Evolutionary conservation across 495 filamentous ascomycete species (phyloP).

Genomic region (Hyaloscypha variabilis): DNA sequence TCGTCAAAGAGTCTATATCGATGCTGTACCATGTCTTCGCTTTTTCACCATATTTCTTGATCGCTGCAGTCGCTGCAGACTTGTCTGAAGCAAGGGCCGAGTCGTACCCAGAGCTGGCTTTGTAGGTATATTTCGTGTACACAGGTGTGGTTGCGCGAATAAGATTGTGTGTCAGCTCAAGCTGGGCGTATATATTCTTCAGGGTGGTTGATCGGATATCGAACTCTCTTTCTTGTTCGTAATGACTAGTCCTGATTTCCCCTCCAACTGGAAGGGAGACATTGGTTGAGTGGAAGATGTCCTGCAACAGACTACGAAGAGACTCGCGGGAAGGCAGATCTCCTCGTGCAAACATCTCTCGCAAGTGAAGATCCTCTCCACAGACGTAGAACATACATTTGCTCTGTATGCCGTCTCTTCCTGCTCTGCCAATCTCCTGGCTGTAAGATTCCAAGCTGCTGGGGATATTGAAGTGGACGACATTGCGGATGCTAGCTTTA

Average conservation of each 20-base stretch:
- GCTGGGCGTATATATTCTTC: conserved; percentile 30
- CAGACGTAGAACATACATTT: conserved; percentile 58
- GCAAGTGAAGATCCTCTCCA: conserved; percentile 49
- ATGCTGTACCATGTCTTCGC: conserved; percentile 40
- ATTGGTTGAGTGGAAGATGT: conserved; percentile 42
- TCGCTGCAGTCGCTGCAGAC: conserved; percentile 37
- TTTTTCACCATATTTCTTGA: conserved; percentile 36
- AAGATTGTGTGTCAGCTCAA: conserved; percentile 49
- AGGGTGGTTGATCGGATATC: conserved; percentile 41
- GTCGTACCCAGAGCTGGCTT: conserved; percentile 33
- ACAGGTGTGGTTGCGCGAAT: conserved; percentile 58
- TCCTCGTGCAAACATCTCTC: conserved; percentile 57
- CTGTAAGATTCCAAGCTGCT: conserved; percentile 60
- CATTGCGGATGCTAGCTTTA: conserved; percentile 59
- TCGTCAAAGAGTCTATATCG: conserved; percentile 40
- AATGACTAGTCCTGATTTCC: conserved; percentile 46
- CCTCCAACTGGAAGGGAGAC: conserved; percentile 36
- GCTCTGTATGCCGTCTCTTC: conserved; percentile 53
- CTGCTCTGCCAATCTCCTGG: conserved; percentile 62
- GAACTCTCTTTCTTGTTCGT: conserved; percentile 42
- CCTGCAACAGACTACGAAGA: conserved; percentile 43
- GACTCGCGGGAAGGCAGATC: conserved; percentile 55
- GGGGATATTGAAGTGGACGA: conserved; percentile 58
- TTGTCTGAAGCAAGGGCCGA: conserved; percentile 28
- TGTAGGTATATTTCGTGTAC: conserved; percentile 54